Base-by-base conservation (phyloP, 192 early-diverging fungal genomes). In the Chytriomyces hyalinus region DNA sequence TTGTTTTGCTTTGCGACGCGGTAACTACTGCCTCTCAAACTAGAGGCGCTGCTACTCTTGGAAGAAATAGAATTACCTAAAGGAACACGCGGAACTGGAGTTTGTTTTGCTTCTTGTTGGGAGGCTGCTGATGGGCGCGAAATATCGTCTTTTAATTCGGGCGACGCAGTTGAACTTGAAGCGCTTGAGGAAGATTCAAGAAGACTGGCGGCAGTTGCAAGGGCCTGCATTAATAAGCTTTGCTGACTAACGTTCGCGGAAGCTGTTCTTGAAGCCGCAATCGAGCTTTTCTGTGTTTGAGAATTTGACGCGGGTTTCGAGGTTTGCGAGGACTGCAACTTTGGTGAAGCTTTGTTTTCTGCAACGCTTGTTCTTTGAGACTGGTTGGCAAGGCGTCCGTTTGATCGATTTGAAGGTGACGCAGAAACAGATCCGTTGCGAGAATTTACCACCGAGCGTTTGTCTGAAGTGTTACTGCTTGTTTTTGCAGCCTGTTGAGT, bases 31-130 rank as follows among this genome's bases (percentile, higher is more conserved):
- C 66, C 28, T 59, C 51, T 45, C 9, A n/a, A 26, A 53, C 48
- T 49, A 7, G 51, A n/a, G 22, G 51, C 73, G 6, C 50, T 66
- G 49, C 49, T 45, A 65, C 73, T 75, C 15, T 47, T n/a, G 15
- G 45, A 22, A 15, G 43, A 17, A 11, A 3, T 17, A 0, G 68
- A 20, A 22, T 26, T 49, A 6, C 22, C 6, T 70, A 22, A 20
- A 4, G 22, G 26, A 13, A 24, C 45, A 26, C 0, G 47, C 7
- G 45, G 17, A 67, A 9, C 44, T 28, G 45, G 24, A 28, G 62
- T 28, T 64, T 15, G 62, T 64, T 64, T 24, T 64, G 9, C 5
- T 13, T 9, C 20, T 20, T 13, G 11, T 15, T 11, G 20, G 6
- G 4, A 36, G 62, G 22, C 36, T 36, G 9, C n/a, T 36, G 11